Conservation (phyloP, 116 monocot genomes). For the Phalaenopsis hybrid region DNA sequence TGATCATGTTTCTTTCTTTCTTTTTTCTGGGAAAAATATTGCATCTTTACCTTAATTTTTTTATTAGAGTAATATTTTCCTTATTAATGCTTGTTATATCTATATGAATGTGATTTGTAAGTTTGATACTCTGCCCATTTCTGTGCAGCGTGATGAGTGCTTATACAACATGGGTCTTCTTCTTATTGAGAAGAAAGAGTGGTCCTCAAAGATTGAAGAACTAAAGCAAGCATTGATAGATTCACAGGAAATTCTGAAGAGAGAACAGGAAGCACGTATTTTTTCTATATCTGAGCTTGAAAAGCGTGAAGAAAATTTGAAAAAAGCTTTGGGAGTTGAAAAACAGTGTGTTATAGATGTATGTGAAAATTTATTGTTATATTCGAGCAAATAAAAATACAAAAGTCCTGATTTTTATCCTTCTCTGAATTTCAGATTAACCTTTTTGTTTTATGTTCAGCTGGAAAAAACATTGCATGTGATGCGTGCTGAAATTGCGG, state of each 20-base stretch:
- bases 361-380: conserved; percentile 9
- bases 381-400: not conserved
- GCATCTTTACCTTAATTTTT: not conserved
- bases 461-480: conserved; percentile 80
- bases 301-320: conserved; percentile 68
- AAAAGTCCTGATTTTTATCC: not conserved
- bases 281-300: conserved; percentile 57
- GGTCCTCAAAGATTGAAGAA: conserved; percentile 51
- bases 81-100: not conserved
- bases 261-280: conserved; percentile 51
- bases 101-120: not conserved
- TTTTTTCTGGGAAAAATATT: not conserved
- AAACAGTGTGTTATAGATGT: conserved; percentile 83
- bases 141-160: conserved; percentile 65
- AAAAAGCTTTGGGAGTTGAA: conserved; percentile 63
- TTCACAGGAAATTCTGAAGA: conserved; percentile 55
- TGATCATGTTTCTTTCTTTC: not conserved
- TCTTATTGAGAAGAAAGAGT: conserved; percentile 86
- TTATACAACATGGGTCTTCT: conserved; percentile 93
- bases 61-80: not conserved
- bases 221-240: conserved; percentile 38
- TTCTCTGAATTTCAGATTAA: not conserved
- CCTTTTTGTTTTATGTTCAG: conserved; percentile 23
- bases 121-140: not conserved
- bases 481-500: conserved; percentile 61